Base-by-base conservation (phyloP, 208 protist genomes). In the Borovskyia barvae region DNA sequence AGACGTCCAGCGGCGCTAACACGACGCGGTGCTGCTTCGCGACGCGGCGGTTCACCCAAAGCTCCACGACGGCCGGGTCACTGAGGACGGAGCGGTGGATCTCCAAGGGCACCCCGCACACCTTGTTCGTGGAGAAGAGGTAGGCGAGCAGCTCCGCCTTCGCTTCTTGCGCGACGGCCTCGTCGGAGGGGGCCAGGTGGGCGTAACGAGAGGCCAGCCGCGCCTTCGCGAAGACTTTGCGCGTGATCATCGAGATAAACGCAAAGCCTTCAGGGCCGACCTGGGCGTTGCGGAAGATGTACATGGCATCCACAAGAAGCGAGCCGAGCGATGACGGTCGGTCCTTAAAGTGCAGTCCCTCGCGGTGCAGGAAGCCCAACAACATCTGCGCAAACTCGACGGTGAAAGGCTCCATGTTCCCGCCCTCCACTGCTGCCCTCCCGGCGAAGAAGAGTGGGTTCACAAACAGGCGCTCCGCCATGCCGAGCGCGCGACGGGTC, bases 391-490 rank as follows among this genome's bases (percentile, higher is more conserved):
- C 59, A 29, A 76, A 75, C 66, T 87, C 71, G 11, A 95, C 50
- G 35, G 76, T 82, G 61, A 92, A 82, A 28, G 57, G 47, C 56
- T 90, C 82, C 83, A 92, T 83, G 74, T 92, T 91, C 40, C 79
- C 79, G 0, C 73, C 72, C 61, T 73, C 75, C 49, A 91, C 62
- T 26, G 71, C 61, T 8, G 65, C 75, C 28, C 83, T 75, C 22
- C 87, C 82, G 53, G 78, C 73, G 49, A 92, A 91, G 75, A 90
- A 91, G 58, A 95, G 84, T 37, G 89, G 83, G 66, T 92, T 90
- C 32, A 87, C 77, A 53, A 73, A 88, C 29, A 95, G 58, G 0
- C 89, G 66, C 72, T 92, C 83, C 25, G 80, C 81, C 69, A 91
- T 64, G 42, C 41, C 57, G 4, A 75, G 32, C 17, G 78, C 80